Conservation (phyloP, 1,139 yeast genomes). For the Kodamaea ohmeri region DNA sequence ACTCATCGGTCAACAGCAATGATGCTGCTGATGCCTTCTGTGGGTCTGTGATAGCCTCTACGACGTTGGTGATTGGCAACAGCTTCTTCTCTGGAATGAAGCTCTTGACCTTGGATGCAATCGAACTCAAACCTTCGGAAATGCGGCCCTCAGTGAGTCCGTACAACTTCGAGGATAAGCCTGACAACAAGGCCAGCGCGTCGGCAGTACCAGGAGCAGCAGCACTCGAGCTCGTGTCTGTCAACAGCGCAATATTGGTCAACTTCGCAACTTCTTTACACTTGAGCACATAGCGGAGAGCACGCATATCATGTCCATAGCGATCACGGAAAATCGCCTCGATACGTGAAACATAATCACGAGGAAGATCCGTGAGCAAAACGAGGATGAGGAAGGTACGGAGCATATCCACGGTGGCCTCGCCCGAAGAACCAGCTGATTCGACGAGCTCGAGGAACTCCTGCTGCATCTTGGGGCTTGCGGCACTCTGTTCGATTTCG, state of each 20-base stretch:
- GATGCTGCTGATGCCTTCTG: constrained; percentile 53
- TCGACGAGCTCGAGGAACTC: constrained; percentile 59
- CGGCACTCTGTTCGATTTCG: constrained; percentile 82
- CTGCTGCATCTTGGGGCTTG: constrained; percentile 57
- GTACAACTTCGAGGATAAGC: constrained; percentile 70
- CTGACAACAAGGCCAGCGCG: constrained; percentile 68
- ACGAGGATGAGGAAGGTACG: constrained; percentile 81
- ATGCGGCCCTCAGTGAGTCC: constrained; percentile 78
- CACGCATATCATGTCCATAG: constrained; percentile 58
- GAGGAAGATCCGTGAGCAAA: constrained; percentile 53
- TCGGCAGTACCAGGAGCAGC: constrained; percentile 16
- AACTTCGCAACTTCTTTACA: constrained; percentile 77
- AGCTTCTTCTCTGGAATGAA: constrained; percentile 84
- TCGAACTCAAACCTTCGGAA: constrained; percentile 78
- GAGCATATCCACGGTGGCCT: constrained; percentile 72
- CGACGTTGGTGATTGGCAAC: constrained; percentile 84
- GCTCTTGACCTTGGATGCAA: constrained; percentile 85
- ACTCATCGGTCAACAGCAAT: constrained; percentile 76
- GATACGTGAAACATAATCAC: constrained; percentile 60
- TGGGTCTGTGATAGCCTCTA: constrained; percentile 91
- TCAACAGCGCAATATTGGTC: constrained; percentile 45
- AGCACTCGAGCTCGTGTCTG: constrained; percentile 15
- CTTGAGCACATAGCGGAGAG: constrained; percentile 72
- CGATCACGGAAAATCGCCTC: constrained; percentile 57
- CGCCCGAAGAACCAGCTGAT: constrained; percentile 40